Base-by-base conservation (phyloP, 1,284 basidiomycete genomes). In the Cutaneotrichosporon cutaneum region DNA sequence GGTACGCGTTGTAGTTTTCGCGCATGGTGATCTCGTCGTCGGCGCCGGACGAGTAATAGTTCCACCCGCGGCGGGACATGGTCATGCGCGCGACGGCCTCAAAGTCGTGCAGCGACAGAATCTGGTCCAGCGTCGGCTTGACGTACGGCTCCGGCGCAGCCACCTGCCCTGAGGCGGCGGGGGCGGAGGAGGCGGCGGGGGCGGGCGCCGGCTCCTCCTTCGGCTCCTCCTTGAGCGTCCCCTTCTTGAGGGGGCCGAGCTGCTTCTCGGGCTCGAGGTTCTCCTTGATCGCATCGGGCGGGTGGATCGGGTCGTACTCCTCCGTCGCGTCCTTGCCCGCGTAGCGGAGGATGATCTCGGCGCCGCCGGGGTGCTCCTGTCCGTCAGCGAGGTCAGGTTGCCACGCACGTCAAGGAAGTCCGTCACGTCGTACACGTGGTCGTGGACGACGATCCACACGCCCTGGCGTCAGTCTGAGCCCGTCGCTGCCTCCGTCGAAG, bases 391-490 rank as follows among this genome's bases (percentile, higher is more conserved):
- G 44, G 32, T 6, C 39, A 9, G 45, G 16, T 27, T 30, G 74
- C 65, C 64, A 86, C 86, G 83, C 65, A 86, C 84, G 54, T 79
- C 77, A 30, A 89, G 78, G 74, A 89, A 89, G 39, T 89, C 87
- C 2, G 88, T 89, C n/a, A 89, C 87, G 71, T 90, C 89, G 77
- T 89, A 89, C 13, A 85, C 86, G 35, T 86, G 83, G 58, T 89
- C 90, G 77, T 92, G 90, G 2, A 94, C 87, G 60, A 93, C 90
- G 68, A 94, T 90, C 90, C 90, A 93, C 66, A 91, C 92, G 65
- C 87, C 90, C 68, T 90, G 59, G 5, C 8, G 47, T 67, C 55
- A 70, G 62, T 13, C n/a, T n/a, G n/a, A n/a, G n/a, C n/a, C n/a
- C n/a, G n/a, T n/a, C n/a, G n/a, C n/a, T n/a, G n/a, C n/a, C n/a